phyloP scores from a whole-genome alignment of 2,329 filamentous ascomycete species.

The Ceratocystis albifundus region DNA sequence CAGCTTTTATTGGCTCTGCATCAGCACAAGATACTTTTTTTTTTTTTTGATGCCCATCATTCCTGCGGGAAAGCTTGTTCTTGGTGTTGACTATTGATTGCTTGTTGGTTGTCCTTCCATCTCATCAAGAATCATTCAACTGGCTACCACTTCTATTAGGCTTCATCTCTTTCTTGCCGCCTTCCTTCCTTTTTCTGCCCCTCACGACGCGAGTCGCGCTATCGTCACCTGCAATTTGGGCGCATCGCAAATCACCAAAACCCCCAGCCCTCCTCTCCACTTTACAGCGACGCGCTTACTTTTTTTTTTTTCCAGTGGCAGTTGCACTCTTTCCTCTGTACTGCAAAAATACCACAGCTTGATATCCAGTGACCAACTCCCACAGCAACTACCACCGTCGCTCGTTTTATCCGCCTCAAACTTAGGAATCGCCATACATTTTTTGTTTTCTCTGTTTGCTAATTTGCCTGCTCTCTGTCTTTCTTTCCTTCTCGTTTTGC shows the following conservation, averaged over 20 bases:
- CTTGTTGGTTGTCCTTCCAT: neutral
- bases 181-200: neutral
- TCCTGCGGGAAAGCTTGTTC: neutral
- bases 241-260: conserved; percentile 7
- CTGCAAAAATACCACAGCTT: neutral
- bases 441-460: neutral
- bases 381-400: conserved; percentile 12
- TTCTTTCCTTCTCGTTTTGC: neutral
- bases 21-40: neutral
- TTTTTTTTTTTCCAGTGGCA: neutral
- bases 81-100: neutral
- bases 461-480: neutral
- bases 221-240: neutral
- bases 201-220: conserved; percentile 1
- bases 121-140: neutral
- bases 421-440: conserved; percentile 2
- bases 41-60: neutral
- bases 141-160: neutral
- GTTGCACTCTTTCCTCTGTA: neutral
- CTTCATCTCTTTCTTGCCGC: neutral
- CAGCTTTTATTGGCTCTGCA: too few relatives aligned
- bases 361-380: neutral
- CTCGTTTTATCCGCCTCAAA: conserved; percentile 4
- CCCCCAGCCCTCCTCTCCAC: neutral
- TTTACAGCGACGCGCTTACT: conserved; percentile 7